Base-by-base conservation (phyloP, 441 rosid species). In the Adansonia grandidieri region DNA sequence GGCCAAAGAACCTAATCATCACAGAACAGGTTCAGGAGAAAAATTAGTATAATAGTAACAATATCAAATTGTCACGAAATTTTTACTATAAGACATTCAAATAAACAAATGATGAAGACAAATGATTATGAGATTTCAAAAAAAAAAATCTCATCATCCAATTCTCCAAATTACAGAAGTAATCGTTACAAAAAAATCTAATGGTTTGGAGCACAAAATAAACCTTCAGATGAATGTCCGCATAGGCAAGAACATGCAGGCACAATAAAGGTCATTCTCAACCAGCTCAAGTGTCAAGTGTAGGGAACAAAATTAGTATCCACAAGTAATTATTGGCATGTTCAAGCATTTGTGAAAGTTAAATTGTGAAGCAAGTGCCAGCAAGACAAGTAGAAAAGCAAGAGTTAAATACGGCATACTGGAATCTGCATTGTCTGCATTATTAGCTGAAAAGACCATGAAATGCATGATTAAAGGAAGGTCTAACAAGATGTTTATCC, bases 1-100 rank as follows among this genome's bases (percentile, higher is more conserved):
- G 99, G 98, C 99, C 99, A 96, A 56, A 96, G 94, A 79, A 96
- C 99, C 98, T 95, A 85, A 79, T 77, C 60, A 19, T 48, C 17
- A 19, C 15, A 75, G 50, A 65, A 64, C 71, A 63, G 53, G 42
- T 61, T 61, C 24, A 24, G 56, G 54, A 58, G 58, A 22, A 45
- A 62, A 75, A 63, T 74, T 58, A 15, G 53, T 42, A 10, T 48
- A 56, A 53, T 24, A 32, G 28, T 47, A 50, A 48, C 1, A 9
- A n/a, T 37, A 20, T 19, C 54, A 80, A 20, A 37, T 24, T 32
- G 44, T 54, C 48, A 71, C 17, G 48, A 69, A 11, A 48, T 22
- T 20, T 6, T 17, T 11, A 22, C 40, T 2, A 68, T 14, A 32
- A 14, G 9, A 63, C 9, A 63, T 47, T 45, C 56, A 47, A 68